Evolutionary conservation across 306 rosid genomes (phyloP).

Genomic region (Cucurbita pepo): DNA sequence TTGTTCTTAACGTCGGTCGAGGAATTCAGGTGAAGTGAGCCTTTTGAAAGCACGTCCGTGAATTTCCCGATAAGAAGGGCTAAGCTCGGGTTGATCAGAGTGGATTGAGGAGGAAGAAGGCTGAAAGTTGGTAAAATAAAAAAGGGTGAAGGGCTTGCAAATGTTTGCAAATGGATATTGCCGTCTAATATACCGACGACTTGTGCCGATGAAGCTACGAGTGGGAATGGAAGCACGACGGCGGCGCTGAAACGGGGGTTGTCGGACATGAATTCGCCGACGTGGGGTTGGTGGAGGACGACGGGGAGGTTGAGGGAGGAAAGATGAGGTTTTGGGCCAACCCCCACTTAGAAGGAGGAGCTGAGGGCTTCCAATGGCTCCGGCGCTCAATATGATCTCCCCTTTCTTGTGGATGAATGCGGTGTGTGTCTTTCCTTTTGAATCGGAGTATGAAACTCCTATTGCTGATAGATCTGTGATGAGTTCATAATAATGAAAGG

Average conservation of each 20-base stretch:
- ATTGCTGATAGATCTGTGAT: not conserved
- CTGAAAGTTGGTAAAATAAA: not conserved
- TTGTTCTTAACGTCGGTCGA: not conserved
- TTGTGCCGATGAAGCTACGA: not conserved
- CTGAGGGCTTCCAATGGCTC: constrained; percentile 21
- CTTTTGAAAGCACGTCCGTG: not conserved
- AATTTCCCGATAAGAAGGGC: not conserved
- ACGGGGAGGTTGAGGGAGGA: constrained; percentile 6
- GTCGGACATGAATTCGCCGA: constrained; percentile 15
- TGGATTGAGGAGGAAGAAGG: not conserved
- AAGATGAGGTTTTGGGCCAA: constrained; percentile 10
- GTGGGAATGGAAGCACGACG: not conserved
- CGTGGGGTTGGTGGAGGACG: constrained; percentile 5
- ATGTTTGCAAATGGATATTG: not conserved
- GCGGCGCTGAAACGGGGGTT: constrained; percentile 8
- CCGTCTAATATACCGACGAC: not conserved
- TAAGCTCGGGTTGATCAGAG: not conserved
- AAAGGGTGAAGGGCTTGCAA: not conserved
- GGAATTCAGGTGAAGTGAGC: not conserved
- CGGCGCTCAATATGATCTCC: constrained; percentile 17
- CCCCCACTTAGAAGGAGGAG: constrained; percentile 16
- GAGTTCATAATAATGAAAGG: not conserved
- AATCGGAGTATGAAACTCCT: constrained; percentile 12
- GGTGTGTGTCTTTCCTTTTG: constrained; percentile 5
- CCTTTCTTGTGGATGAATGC: constrained; percentile 8